Base-by-base conservation (phyloP, 2,329 filamentous ascomycete genomes). In the Botrytis cinerea region DNA sequence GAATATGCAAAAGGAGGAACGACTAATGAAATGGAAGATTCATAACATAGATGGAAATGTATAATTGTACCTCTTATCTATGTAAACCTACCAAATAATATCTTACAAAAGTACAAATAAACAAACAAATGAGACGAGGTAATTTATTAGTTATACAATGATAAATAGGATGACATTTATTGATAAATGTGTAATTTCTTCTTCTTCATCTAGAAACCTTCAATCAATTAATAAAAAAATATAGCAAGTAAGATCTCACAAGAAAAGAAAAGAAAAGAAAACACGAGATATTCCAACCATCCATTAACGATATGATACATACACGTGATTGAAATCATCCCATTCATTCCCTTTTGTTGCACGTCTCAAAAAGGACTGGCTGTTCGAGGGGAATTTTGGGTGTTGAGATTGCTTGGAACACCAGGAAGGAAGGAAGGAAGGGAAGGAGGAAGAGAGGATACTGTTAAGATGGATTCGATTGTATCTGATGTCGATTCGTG, bases 41-140 rank as follows among this genome's bases (percentile, higher is more conserved):
- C 4, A 51, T 51, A 0, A n/a, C 6, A 51, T 6, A 14, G 0
- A 51, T 14, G 6, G 22, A n/a, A 51, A n/a, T 51, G 1, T 1
- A 51, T 25, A 2, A 48, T 10, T 25, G 22, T 25, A 48, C 9
- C 22, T 12, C 22, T 48, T 48, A 25, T 48, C 8, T 5, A 25
- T 12, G 5, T 43, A 10, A 48, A 48, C 2, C 10, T 12, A 51
- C 2, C 25, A 14, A 16, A 51, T n/a, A 16, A 51, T n/a, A 51
- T n/a, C n/a, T 2, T 25, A n/a, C 12, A 51, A 0, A 51, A 51
- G 48, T 0, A 1, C 14, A 28, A 28, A 28, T 28, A 51, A 16
- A n/a, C 10, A 6, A n/a, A 51, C 7, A 51, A 20, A 51, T 51
- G 25, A 51, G 14, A 51, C 5, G 9, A 51, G 22, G 25, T 51